Evolutionary conservation across 352 stramenopile genomes (phyloP).

Genomic region (Globisporangium cederbergense): DNA sequence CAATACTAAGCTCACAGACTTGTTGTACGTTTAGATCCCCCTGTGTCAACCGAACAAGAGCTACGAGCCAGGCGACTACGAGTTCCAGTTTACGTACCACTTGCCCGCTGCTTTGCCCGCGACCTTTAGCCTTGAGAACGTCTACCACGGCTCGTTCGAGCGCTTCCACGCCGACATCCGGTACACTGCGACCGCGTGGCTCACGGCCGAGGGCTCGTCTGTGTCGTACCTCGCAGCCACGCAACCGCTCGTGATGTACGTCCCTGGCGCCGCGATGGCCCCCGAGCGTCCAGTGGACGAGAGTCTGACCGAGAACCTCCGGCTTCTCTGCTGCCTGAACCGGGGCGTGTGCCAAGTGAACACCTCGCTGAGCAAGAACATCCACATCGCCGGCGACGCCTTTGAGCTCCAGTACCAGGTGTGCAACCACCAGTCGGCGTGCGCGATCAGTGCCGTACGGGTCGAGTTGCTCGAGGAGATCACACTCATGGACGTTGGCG

Average conservation of each 20-base stretch:
- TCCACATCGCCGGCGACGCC: conserved; percentile 8
- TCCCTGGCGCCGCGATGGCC: not conserved
- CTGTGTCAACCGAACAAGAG: conserved; percentile 5
- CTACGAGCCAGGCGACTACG: conserved; percentile 15
- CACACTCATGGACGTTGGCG: conserved; percentile 8
- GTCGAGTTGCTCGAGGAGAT: conserved; percentile 18
- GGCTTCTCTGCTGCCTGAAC: conserved; percentile 14
- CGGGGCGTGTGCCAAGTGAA: conserved; percentile 10
- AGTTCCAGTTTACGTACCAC: conserved; percentile 20
- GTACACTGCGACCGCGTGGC: conserved; percentile 18
- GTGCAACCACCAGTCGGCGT: conserved; percentile 7
- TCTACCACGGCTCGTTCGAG: conserved; percentile 14
- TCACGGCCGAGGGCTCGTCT: conserved; percentile 12
- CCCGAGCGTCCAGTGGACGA: conserved; percentile 7
- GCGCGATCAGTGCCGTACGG: conserved; percentile 2
- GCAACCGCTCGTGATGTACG: conserved; percentile 14
- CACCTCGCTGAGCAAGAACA: not conserved
- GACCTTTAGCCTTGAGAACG: conserved; percentile 17
- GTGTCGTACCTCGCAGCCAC: conserved; percentile 15
- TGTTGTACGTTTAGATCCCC: conserved; percentile 5
- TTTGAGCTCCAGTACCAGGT: conserved; percentile 16
- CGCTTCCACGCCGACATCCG: conserved; percentile 11
- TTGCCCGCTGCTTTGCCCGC: conserved; percentile 8
- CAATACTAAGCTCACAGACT: not conserved
- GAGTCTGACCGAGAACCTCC: conserved; percentile 10